Conservation (phyloP, 805 yeast genomes). For the Starmera amethionina region DNA sequence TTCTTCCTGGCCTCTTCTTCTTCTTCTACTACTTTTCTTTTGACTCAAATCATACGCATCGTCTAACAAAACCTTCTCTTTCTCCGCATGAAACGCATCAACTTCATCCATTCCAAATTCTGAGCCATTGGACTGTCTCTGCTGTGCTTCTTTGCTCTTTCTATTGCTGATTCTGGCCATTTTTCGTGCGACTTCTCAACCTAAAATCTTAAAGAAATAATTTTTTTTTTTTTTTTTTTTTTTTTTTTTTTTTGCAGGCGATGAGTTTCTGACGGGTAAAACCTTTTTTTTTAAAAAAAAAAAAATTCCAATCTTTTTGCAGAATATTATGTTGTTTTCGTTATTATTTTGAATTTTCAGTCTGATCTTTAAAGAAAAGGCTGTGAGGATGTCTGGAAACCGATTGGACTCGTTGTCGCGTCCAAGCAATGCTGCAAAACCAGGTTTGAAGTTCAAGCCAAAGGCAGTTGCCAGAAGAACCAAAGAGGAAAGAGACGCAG, state of each 20-base stretch:
- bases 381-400: constrained; percentile 14
- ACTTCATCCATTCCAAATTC: constrained; percentile 53
- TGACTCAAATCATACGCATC: constrained; percentile 32
- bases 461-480: constrained; percentile 78
- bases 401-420: constrained; percentile 31
- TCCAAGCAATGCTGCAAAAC: constrained; percentile 23
- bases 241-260: neutral
- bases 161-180: constrained; percentile 8
- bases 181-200: constrained; percentile 2
- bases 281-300: neutral
- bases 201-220: neutral
- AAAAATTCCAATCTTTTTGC: too few species aligned
- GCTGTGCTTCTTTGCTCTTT: constrained; percentile 3
- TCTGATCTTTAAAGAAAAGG: too few species aligned
- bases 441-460: constrained; percentile 71
- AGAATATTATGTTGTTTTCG: too few species aligned
- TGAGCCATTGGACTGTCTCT: constrained; percentile 8
- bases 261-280: constrained; percentile 1
- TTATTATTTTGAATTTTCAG: too few species aligned
- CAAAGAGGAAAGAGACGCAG: constrained; percentile 74
- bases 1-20: constrained; percentile 21
- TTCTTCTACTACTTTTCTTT: neutral
- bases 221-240: neutral
- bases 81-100: constrained; percentile 54
- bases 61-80: constrained; percentile 46